Conservation (phyloP, 768 basidiomycete genomes). For the Kwoniella botswanensis region DNA sequence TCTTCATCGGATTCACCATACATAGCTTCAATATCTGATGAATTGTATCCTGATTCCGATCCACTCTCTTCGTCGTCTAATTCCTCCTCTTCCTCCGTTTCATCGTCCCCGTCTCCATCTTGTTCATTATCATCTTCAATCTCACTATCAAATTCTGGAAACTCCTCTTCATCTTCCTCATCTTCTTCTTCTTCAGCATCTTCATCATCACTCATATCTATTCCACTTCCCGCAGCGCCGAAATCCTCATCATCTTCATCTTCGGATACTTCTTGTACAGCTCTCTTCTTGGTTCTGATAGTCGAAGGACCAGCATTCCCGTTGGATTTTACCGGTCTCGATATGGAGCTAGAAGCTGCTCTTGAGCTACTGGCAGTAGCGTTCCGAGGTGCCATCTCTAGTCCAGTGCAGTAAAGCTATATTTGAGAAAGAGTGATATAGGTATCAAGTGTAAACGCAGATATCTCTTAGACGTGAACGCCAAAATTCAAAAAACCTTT, state of each 20-base stretch:
- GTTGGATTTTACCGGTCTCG: not conserved
- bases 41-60: constrained; percentile 59
- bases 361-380: constrained; percentile 28
- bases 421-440: not conserved
- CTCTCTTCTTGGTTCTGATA: constrained; percentile 26
- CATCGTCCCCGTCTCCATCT: constrained; percentile 26
- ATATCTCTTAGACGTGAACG: not conserved
- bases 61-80: constrained; percentile 50
- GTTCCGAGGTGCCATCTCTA: constrained; percentile 22
- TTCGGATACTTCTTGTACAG: constrained; percentile 19
- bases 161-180: constrained; percentile 43
- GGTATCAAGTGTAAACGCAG: too few species aligned
- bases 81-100: constrained; percentile 32
- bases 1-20: constrained; percentile 29
- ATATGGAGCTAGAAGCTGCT: not conserved
- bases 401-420: not conserved
- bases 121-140: constrained; percentile 43
- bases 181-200: constrained; percentile 21
- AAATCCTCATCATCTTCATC: constrained; percentile 38
- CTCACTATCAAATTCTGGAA: constrained; percentile 50
- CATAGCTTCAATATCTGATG: constrained; percentile 59
- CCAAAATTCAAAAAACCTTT: not conserved
- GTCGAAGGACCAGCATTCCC: constrained; percentile 21
- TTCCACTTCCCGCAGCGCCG: constrained; percentile 20
- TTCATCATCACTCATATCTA: constrained; percentile 29